phyloP scores from a whole-genome alignment of 805 yeast species.

The Nadsonia fulvescens region DNA sequence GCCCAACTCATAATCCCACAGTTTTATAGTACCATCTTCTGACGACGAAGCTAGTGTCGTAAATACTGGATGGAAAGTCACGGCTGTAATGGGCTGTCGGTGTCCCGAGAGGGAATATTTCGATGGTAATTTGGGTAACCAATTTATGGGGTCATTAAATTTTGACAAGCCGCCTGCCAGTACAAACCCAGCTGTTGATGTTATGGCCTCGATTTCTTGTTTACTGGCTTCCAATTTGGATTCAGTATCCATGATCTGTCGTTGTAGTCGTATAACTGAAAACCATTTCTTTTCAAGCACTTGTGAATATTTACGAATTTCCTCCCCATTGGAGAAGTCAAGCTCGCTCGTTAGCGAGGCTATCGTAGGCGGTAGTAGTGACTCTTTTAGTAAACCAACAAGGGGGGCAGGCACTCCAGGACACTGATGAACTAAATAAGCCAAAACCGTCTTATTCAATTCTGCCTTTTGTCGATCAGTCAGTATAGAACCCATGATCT shows the following conservation, averaged over 20 bases:
- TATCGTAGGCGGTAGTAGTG: too few relatives aligned
- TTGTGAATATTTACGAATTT: slow-evolving; percentile 13
- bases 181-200: background rate
- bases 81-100: slow-evolving; percentile 38
- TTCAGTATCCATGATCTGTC: slow-evolving; percentile 51
- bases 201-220: slow-evolving; percentile 21
- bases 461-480: too few relatives aligned
- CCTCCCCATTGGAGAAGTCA: too few relatives aligned
- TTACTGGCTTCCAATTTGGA: slow-evolving; percentile 30
- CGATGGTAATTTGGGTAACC: slow-evolving; percentile 42
- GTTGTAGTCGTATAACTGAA: slow-evolving; percentile 65
- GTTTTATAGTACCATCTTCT: slow-evolving; percentile 50
- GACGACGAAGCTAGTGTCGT: slow-evolving; percentile 49
- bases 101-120: slow-evolving; percentile 32
- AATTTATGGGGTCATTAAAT: slow-evolving; percentile 21
- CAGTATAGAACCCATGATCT: too few relatives aligned
- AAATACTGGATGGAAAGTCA: slow-evolving; percentile 58
- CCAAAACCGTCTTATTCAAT: too few relatives aligned
- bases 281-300: slow-evolving; percentile 70
- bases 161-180: slow-evolving; percentile 16
- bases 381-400: too few relatives aligned
- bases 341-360: too few relatives aligned
- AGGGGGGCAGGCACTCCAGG: too few relatives aligned
- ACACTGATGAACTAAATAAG: too few relatives aligned
- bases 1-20: slow-evolving; percentile 54